These are phyloP conservation scores for Metschnikowia chrysomelidarum DNA, from an alignment of 805 yeast genomes.

Conservation along the genomic window DNA sequence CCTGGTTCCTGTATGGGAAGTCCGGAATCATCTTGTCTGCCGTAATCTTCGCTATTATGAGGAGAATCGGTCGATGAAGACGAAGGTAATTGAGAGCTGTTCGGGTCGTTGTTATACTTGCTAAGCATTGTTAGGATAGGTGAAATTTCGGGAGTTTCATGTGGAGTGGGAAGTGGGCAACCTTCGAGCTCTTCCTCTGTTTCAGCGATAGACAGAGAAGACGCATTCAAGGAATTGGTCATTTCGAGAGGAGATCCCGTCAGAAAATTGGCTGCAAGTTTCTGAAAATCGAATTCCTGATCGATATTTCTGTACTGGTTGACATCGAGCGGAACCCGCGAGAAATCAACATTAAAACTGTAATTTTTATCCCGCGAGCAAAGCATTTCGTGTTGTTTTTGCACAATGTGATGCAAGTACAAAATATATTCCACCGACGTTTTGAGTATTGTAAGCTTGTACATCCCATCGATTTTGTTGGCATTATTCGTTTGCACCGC, in stretches of 20 bases:
- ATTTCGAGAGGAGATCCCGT: neutral
- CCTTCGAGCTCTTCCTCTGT: constrained; percentile 3
- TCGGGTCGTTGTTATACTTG: constrained; percentile 20
- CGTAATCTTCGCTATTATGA: no score
- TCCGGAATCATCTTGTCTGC: no score
- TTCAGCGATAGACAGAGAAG: constrained; percentile 5
- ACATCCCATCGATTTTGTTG: constrained; percentile 60
- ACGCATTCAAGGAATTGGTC: neutral
- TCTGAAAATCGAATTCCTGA: constrained; percentile 51
- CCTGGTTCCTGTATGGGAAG: no score
- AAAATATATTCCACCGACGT: constrained; percentile 80
- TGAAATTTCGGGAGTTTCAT: constrained; percentile 37
- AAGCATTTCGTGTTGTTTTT: constrained; percentile 49
- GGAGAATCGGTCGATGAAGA: no score
- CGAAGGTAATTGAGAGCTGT: no score
- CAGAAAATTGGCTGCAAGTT: constrained; percentile 15
- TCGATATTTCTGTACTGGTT: constrained; percentile 60
- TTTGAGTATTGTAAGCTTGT: constrained; percentile 75
- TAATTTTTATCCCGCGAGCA: constrained; percentile 24
- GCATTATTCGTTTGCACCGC: constrained; percentile 23
- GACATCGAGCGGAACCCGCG: constrained; percentile 55
- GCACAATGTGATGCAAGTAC: constrained; percentile 60
- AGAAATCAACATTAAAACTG: constrained; percentile 46
- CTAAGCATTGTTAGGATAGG: constrained; percentile 32
- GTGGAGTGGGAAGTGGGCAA: constrained; percentile 30